These are phyloP conservation scores for Cruciata laevipes DNA, from an alignment of 257 asterid genomes.

Conservation along the genomic window DNA sequence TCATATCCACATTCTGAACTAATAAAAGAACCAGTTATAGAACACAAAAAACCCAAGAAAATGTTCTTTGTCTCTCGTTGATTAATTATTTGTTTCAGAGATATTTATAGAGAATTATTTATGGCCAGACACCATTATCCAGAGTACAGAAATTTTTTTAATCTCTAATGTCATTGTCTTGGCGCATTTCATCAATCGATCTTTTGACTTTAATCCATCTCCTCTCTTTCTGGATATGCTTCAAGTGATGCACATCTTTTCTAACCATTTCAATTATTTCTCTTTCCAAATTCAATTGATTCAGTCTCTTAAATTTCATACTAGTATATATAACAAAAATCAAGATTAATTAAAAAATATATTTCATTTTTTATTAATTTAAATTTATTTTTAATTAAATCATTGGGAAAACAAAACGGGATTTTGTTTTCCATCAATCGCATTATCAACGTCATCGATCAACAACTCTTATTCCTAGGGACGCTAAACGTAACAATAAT, in stretches of 20 bases:
- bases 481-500: background rate
- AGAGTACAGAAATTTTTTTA: background rate
- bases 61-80: background rate
- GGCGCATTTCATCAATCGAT: background rate
- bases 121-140: conserved; percentile 3
- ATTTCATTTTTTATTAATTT: too few species aligned
- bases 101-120: background rate
- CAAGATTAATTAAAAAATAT: too few species aligned
- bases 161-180: conserved; percentile 11
- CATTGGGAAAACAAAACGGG: too few species aligned
- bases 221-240: background rate
- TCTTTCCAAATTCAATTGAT: background rate
- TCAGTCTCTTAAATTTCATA: too few species aligned
- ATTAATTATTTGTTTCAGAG: background rate
- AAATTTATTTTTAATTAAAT: too few species aligned
- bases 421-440: background rate
- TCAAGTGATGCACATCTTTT: conserved; percentile 4
- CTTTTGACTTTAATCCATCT: conserved; percentile 8
- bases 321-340: too few species aligned
- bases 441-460: background rate
- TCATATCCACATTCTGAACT: background rate
- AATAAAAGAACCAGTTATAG: background rate
- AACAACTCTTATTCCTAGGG: background rate
- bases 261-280: background rate
- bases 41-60: background rate